Evolutionary conservation across 2,329 filamentous ascomycete genomes (phyloP), one percentile per base, ranked within the genome.

Genomic region (Penicillium corylophilum): DNA sequence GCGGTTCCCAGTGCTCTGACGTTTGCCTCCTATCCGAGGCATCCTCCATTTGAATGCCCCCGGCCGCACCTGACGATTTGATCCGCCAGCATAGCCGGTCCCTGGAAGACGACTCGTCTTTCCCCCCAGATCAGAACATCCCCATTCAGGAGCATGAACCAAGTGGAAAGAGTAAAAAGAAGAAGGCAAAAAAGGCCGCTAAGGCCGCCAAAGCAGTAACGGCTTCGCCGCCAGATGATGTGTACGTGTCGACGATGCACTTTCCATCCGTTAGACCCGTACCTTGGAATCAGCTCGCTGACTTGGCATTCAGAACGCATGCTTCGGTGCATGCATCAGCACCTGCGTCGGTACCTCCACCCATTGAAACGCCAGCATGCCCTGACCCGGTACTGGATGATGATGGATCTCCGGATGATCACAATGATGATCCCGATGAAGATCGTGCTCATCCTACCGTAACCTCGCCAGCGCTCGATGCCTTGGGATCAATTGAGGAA

Each of bases 11-110:
- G 33, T 42, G 41, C 56, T 7, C 36, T 22, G 31, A 46, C 29
- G 24, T 24, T 38, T 60, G 67, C 64, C 66, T 66, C 64, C 49
- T 24, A 43, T 46, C 47, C 54, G 65, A 68, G 67, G 67, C 61
- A 59, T 59, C 54, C 54, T 62, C 59, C 59, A 66, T 63, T 74
- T 74, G 69, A 66, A 75, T 75, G 73, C 71, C 67, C 67, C 70
- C 71, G 62, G 70, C 64, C 64, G 66, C 67, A 50, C 70, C 70
- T 61, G 71, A 72, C 66, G 65, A 70, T 57, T 53, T 64, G 50
- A 68, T 67, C 59, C 67, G 64, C 63, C 71, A 69, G 56, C 65
- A 69, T 35, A 70, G 61, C 63, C 71, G 59, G 63, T 69, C 64
- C 28, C 55, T 65, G 41, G 65, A 68, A 57, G 64, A 68, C 55